phyloP scores from a whole-genome alignment of 176 grass and related monocot species.

The Eremochloa ophiuroides region DNA sequence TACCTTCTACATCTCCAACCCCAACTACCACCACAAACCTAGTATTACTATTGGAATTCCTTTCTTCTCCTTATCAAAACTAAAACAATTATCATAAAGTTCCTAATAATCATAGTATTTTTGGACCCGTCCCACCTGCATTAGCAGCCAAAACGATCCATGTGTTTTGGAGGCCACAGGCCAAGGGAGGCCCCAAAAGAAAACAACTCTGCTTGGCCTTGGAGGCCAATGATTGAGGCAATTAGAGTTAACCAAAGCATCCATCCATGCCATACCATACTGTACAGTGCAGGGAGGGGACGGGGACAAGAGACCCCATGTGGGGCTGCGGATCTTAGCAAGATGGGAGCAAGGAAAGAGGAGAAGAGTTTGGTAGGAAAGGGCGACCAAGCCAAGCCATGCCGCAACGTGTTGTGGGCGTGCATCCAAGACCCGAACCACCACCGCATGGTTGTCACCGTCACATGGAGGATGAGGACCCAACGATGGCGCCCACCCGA shows the following conservation, averaged over 20 bases:
- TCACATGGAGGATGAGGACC: conserved; percentile 42
- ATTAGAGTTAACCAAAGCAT: conserved; percentile 6
- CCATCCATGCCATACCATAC: not conserved
- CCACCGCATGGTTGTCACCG: conserved; percentile 34
- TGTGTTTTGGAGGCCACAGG: conserved; percentile 20
- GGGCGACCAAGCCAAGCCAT: not conserved
- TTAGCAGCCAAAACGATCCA: conserved; percentile 14
- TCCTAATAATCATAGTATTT: conserved; percentile 6
- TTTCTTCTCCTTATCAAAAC: not conserved
- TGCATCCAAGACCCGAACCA: conserved; percentile 28
- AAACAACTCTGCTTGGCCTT: not conserved
- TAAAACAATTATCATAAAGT: not conserved
- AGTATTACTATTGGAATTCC: not conserved
- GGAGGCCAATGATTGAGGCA: conserved; percentile 38
- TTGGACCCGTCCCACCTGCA: not conserved
- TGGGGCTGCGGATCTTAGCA: conserved; percentile 27
- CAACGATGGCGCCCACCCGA: conserved; percentile 31
- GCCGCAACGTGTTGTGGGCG: conserved; percentile 35
- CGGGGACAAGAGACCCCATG: conserved; percentile 31
- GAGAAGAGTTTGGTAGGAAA: conserved; percentile 33
- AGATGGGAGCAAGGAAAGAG: not conserved
- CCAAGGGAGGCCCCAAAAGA: not conserved
- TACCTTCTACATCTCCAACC: not conserved
- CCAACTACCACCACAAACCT: conserved; percentile 26
- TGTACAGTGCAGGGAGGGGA: not conserved